Percentiles rank a stretch among this genome's conserved stretches.
Conservation (phyloP, 352 stramenopile species). For the Aphanomyces astaci region DNA sequence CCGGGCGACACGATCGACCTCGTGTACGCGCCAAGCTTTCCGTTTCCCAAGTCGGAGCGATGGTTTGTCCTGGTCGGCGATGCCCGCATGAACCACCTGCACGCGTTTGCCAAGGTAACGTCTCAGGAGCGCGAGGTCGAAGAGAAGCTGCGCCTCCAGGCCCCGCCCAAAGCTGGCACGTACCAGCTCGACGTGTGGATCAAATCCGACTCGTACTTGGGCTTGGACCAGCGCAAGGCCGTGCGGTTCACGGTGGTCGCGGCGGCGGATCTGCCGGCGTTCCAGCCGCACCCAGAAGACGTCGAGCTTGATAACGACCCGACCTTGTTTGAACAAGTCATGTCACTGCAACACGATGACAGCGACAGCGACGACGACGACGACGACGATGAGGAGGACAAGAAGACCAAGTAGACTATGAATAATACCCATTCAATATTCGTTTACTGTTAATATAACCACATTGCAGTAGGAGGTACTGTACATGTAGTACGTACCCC, state of each 20-base stretch:
- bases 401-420: slow-evolving; percentile 43
- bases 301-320: slow-evolving; percentile 98
- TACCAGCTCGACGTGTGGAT: slow-evolving; percentile 98
- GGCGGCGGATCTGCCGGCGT: slow-evolving; percentile 89
- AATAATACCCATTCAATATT: no score
- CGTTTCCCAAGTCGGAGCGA: slow-evolving; percentile 91
- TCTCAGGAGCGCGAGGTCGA: slow-evolving; percentile 81
- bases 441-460: no score
- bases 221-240: slow-evolving; percentile 86
- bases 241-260: slow-evolving; percentile 89
- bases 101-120: slow-evolving; percentile 95
- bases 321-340: slow-evolving; percentile 98
- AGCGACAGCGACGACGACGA: slow-evolving; percentile 83
- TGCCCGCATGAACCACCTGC: slow-evolving; percentile 90
- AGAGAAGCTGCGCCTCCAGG: slow-evolving; percentile 95
- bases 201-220: slow-evolving; percentile 97
- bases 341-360: slow-evolving; percentile 67
- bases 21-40: slow-evolving; percentile 95
- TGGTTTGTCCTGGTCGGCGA: slow-evolving; percentile 97
- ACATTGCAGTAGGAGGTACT: no score
- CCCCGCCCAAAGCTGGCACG: slow-evolving; percentile 85
- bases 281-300: slow-evolving; percentile 96
- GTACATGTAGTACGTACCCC: no score
- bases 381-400: slow-evolving; percentile 39
- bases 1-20: slow-evolving; percentile 91